phyloP scores from a whole-genome alignment of 1,139 yeast genomes.

The Magnusiomyces sp. region DNA sequence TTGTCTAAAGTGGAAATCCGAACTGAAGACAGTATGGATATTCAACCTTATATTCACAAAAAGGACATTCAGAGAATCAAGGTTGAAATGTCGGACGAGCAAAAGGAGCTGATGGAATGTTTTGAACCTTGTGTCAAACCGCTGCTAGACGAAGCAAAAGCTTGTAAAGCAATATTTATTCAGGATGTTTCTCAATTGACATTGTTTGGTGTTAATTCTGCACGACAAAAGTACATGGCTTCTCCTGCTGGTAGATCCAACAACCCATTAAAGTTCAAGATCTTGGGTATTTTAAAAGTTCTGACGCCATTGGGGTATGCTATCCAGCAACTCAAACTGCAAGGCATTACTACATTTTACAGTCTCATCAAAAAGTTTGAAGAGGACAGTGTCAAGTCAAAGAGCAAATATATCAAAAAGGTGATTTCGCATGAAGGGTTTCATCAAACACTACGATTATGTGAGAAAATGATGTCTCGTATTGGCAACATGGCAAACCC shows the following conservation, averaged over 20 bases:
- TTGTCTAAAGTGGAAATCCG: slow-evolving; percentile 78
- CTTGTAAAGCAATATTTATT: no score
- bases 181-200: slow-evolving; percentile 64
- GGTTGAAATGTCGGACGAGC: slow-evolving; percentile 47
- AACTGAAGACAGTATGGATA: slow-evolving; percentile 78
- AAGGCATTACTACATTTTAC: slow-evolving; percentile 75
- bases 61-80: slow-evolving; percentile 54
- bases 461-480: slow-evolving; percentile 36
- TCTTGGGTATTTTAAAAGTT: slow-evolving; percentile 36
- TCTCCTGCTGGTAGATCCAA: slow-evolving; percentile 21
- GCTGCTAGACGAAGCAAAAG: slow-evolving; percentile 48
- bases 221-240: slow-evolving; percentile 41
- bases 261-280: slow-evolving; percentile 19
- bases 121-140: slow-evolving; percentile 59
- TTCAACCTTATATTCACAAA: slow-evolving; percentile 67
- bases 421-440: slow-evolving; percentile 50
- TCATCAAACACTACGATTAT: slow-evolving; percentile 36
- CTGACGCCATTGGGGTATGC: slow-evolving; percentile 67
- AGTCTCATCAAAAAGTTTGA: slow-evolving; percentile 31
- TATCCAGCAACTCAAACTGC: slow-evolving; percentile 47
- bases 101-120: slow-evolving; percentile 43
- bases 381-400: slow-evolving; percentile 2
- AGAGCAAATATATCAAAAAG: slow-evolving; percentile 22
- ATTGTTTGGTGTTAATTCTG: slow-evolving; percentile 64
- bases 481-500: slow-evolving; percentile 28